These are phyloP conservation scores for Daedalea quercina DNA, from an alignment of 768 basidiomycete species.

Conservation along the genomic window DNA sequence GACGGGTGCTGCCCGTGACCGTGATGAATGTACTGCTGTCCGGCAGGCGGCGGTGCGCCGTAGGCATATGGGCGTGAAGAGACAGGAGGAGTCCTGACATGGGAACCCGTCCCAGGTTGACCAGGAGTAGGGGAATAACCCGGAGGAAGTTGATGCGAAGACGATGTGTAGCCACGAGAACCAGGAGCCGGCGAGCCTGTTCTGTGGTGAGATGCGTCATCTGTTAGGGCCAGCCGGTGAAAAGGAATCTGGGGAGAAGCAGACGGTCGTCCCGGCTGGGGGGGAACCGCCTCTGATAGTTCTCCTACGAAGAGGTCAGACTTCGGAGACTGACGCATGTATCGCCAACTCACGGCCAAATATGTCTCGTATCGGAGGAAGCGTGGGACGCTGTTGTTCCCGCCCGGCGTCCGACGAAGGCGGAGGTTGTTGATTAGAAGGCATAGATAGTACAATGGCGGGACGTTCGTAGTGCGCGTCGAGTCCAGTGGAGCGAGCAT, in stretches of 20 bases:
- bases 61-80: slow-evolving; percentile 10
- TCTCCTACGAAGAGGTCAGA: slow-evolving; percentile 13
- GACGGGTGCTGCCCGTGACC: slow-evolving; percentile 6
- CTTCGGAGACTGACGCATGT: neutral
- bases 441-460: slow-evolving; percentile 11
- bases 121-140: slow-evolving; percentile 7
- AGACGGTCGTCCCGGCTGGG: slow-evolving; percentile 15
- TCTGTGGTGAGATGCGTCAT: slow-evolving; percentile 13
- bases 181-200: slow-evolving; percentile 11
- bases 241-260: slow-evolving; percentile 18
- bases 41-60: slow-evolving; percentile 7
- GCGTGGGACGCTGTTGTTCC: slow-evolving; percentile 43
- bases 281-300: slow-evolving; percentile 19
- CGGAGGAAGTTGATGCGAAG: slow-evolving; percentile 9
- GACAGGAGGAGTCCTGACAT: slow-evolving; percentile 13
- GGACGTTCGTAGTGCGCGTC: neutral
- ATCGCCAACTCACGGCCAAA: slow-evolving; percentile 44
- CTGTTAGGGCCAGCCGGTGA: slow-evolving; percentile 16
- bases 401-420: slow-evolving; percentile 13
- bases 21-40: slow-evolving; percentile 9
- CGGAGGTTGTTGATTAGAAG: slow-evolving; percentile 17
- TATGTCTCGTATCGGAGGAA: slow-evolving; percentile 67
- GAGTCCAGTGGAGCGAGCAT: neutral
- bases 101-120: slow-evolving; percentile 7
- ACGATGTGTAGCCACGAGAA: slow-evolving; percentile 9